Percentiles rank a stretch among this genome's conserved stretches.
phyloP scores from a whole-genome alignment of 2,329 filamentous ascomycete species.

The Chaetomium globosum region DNA sequence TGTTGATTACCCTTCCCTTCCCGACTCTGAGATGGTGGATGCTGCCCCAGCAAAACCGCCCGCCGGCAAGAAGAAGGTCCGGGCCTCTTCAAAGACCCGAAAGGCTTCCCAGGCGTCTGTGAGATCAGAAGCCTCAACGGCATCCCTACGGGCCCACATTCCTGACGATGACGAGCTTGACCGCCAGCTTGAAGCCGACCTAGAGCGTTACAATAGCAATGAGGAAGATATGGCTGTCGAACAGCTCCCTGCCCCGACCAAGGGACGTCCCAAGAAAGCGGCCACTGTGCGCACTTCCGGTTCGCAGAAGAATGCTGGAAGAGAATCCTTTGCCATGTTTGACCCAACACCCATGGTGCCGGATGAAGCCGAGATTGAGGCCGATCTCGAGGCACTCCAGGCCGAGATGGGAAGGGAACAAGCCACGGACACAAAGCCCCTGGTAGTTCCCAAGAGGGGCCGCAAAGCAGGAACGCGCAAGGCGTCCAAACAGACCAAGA shows the following conservation, averaged over 20 bases:
- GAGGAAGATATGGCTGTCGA: slow-evolving; percentile 54
- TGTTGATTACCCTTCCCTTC: slow-evolving; percentile 47
- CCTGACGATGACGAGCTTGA: slow-evolving; percentile 68
- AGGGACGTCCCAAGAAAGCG: slow-evolving; percentile 40
- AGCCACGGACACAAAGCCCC: slow-evolving; percentile 42
- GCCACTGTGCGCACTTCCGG: slow-evolving; percentile 38
- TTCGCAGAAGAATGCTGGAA: slow-evolving; percentile 37
- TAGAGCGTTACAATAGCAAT: slow-evolving; percentile 59
- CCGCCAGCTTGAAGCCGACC: slow-evolving; percentile 64
- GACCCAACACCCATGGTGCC: slow-evolving; percentile 51
- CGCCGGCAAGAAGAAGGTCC: slow-evolving; percentile 49
- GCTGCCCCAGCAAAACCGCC: slow-evolving; percentile 40
- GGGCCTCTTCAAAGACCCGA: slow-evolving; percentile 49
- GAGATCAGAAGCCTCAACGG: slow-evolving; percentile 51
- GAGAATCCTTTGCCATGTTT: slow-evolving; percentile 55
- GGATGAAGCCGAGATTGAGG: slow-evolving; percentile 54
- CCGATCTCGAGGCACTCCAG: slow-evolving; percentile 54
- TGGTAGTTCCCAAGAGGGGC: slow-evolving; percentile 57
- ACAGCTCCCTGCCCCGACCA: slow-evolving; percentile 40
- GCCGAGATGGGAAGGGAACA: slow-evolving; percentile 52
- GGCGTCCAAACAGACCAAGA: slow-evolving; percentile 56
- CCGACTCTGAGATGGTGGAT: slow-evolving; percentile 49
- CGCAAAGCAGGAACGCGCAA: slow-evolving; percentile 57
- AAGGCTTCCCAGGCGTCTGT: slow-evolving; percentile 53
- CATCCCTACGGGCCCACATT: slow-evolving; percentile 46